Conservation (phyloP, 441 rosid species). For the Euphorbia celastroides region DNA sequence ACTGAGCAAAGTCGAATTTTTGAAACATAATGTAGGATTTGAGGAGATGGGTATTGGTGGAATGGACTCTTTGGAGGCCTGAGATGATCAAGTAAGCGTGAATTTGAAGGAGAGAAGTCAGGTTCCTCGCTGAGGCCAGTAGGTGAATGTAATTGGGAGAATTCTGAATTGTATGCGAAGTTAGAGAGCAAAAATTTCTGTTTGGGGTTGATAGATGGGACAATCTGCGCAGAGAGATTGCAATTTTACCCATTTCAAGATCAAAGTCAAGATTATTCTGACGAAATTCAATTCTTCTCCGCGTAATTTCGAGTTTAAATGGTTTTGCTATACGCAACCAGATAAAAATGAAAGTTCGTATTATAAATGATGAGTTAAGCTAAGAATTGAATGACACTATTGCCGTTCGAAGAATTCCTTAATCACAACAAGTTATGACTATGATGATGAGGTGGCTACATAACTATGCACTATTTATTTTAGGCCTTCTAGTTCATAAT, state of each 20-base stretch:
- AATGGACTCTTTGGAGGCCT: conserved; percentile 51
- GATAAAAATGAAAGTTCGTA: too few relatives aligned
- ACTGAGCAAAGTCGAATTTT: conserved; percentile 37
- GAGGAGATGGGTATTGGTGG: conserved; percentile 40
- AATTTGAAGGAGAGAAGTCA: conserved; percentile 48
- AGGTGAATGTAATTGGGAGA: conserved; percentile 16
- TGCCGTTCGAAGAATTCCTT: too few relatives aligned
- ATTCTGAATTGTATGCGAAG: conserved; percentile 8
- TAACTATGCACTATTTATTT: too few relatives aligned
- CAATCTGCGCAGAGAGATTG: not conserved
- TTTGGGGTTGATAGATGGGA: conserved; percentile 12
- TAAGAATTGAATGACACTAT: too few relatives aligned
- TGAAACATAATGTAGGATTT: conserved; percentile 34
- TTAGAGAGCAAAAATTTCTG: not conserved
- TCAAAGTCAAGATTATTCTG: too few relatives aligned
- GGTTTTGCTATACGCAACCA: too few relatives aligned
- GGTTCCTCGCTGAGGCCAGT: conserved; percentile 39
- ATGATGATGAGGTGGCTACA: too few relatives aligned
- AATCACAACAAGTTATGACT: too few relatives aligned
- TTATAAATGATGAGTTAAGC: too few relatives aligned
- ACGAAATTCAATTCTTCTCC: too few relatives aligned
- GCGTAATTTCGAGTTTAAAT: too few relatives aligned
- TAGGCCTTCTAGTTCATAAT: too few relatives aligned
- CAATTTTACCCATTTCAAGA: conserved; percentile 17
- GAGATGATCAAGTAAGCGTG: conserved; percentile 48